Conservation (phyloP, 1,284 basidiomycete species). For the Neolentinus lepideus region DNA sequence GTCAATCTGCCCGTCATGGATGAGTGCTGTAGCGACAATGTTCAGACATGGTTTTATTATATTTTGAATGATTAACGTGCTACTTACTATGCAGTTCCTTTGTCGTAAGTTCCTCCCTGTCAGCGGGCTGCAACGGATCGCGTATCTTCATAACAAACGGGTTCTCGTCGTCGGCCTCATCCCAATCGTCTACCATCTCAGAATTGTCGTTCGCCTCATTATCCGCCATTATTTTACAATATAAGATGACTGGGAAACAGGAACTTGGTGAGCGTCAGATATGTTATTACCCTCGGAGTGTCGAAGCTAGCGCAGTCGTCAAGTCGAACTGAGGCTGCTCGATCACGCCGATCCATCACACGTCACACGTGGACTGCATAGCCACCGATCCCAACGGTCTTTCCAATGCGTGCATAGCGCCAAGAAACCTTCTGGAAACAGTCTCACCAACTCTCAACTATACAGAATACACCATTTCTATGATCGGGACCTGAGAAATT, state of each 20-base stretch:
- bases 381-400: too few relatives aligned
- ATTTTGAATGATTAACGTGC: neutral
- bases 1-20: slow-evolving; percentile 60
- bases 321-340: too few relatives aligned
- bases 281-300: too few relatives aligned
- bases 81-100: neutral
- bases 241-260: too few relatives aligned
- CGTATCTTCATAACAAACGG: neutral
- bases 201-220: neutral
- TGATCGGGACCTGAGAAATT: too few relatives aligned
- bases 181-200: neutral
- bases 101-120: neutral
- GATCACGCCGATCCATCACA: neutral
- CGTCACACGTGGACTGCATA: neutral
- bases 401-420: too few relatives aligned
- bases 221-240: too few relatives aligned
- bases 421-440: too few relatives aligned
- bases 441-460: too few relatives aligned
- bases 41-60: neutral
- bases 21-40: slow-evolving; percentile 32
- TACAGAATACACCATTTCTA: too few relatives aligned
- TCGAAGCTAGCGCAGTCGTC: too few relatives aligned
- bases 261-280: too few relatives aligned
- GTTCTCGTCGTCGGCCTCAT: neutral
- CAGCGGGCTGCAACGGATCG: neutral